Base-by-base conservation (phyloP, 2,329 filamentous ascomycete genomes). In the Cordyceps tenuipes region DNA sequence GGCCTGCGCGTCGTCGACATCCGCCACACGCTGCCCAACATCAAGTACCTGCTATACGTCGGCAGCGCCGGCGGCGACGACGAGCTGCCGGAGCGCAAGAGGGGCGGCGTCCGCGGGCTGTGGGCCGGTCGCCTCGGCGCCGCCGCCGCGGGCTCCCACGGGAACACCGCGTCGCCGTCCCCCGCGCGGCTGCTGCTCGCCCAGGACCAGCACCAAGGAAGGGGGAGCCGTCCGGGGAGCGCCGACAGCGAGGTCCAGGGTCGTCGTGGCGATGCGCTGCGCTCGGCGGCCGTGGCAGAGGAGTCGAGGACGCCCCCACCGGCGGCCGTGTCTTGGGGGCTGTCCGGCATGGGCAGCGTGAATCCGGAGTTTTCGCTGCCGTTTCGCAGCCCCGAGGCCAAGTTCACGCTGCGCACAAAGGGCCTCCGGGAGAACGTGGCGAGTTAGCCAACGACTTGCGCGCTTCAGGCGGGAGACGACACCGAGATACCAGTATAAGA, bases 11-110 rank as follows among this genome's bases (percentile, higher is more conserved):
- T 96, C 1, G 82, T 97, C 63, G 94, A 99, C 68, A 91, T 97
- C 19, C 83, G 94, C 5, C 91, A 97, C 66, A 96, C 93, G 0
- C 76, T 97, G 7, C 91, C 93, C 1, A 99, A 99, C 69, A 77
- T 99, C 10, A 96, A 96, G 71, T 97, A 96, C 67, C 77, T 97
- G 17, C 77, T 97, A 2, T 96, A 95, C 67, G 87, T 97, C 2
- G 88, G 91, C 65, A 94, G 90, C 36, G 90, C 91, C 0, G 91
- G 91, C 0, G 87, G 71, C 1, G 81, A 82, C 1, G 81, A 82
- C 31, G 81, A 87, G 60, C 71, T 87, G 2, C 84, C 84, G 0
- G 81, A 82, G 66, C 76, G 84, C 44, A 87, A 85, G 63, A 77
- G 77, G 46, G 84, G 84, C 13, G 84, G 84, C 10, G 79, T 87